A percentile compares a stretch with the other conserved stretches of the same genome.
Evolutionary conservation across 495 filamentous ascomycete genomes (phyloP).

Genomic region (Talaromyces proteolyticus): DNA sequence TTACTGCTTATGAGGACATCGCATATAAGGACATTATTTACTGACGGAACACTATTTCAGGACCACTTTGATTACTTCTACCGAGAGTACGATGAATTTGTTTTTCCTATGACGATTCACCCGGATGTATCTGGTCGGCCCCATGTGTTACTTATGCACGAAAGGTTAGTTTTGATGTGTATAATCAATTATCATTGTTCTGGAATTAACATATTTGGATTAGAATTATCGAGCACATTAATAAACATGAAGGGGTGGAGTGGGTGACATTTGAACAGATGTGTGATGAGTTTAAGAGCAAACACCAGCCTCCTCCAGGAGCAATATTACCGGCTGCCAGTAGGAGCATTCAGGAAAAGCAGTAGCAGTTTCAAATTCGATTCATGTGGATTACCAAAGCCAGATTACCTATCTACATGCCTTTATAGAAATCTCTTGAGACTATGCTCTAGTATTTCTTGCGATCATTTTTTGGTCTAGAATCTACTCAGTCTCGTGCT

Average conservation of each 20-base stretch:
- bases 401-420: neutral
- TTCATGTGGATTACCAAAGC: neutral
- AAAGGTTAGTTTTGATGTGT: slow-evolving; percentile 9
- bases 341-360: slow-evolving; percentile 48
- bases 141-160: slow-evolving; percentile 64
- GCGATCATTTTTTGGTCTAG: neutral
- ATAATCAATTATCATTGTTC: neutral
- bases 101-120: slow-evolving; percentile 67
- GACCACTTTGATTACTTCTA: slow-evolving; percentile 70
- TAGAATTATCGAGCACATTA: slow-evolving; percentile 66
- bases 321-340: slow-evolving; percentile 60
- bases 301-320: slow-evolving; percentile 58
- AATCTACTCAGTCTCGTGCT: neutral
- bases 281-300: slow-evolving; percentile 62
- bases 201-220: neutral
- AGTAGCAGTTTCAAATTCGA: neutral
- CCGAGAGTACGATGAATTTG: slow-evolving; percentile 62
- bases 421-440: neutral
- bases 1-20: neutral
- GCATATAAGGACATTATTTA: neutral
- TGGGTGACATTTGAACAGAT: slow-evolving; percentile 71
- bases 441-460: neutral
- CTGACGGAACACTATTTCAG: slow-evolving; percentile 7
- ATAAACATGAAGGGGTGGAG: slow-evolving; percentile 66
- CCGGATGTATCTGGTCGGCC: slow-evolving; percentile 63